Base-by-base conservation (phyloP, 1,284 basidiomycete species). In the Phellinidium pouzarii region DNA sequence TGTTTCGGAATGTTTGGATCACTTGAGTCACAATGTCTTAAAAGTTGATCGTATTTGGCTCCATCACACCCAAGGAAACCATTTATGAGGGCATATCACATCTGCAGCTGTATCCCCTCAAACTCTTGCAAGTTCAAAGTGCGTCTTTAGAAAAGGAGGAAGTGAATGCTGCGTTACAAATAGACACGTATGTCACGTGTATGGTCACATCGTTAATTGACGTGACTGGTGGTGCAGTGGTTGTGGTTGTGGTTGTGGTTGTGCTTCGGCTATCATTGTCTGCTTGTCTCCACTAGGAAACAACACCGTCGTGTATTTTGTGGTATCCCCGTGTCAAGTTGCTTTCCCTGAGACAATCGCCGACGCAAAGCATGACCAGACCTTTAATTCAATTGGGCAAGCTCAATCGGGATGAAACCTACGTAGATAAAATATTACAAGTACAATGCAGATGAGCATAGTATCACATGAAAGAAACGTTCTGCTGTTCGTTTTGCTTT, bases 1-100 rank as follows among this genome's bases (percentile, higher is more conserved):
- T 53, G 40, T 53, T 48, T 53, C 36, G 50, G 12, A 6, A 29
- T 44, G 31, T 52, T 52, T 52, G 44, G 50, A 34, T 46, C 44
- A 52, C 50, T 34, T 34, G 9, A 34, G 31, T 34, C 31, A 8
- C 31, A 34, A 11, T 8, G 31, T 34, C 31, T 14, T 34, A 14
- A 34, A 34, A 3, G n/a, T n/a, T n/a, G n/a, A n/a, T n/a, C n/a
- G n/a, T n/a, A n/a, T 34, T 34, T 8, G 31, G 31, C 9, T 14
- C 9, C 31, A 34, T 8, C 31, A 34, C 9, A 34, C 3, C 31
- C 31, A 34, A 14, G 9, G 31, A 8, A 14, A 34, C 11, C 14
- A 14, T 34, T 34, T 34, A 3, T 3, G 14, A 11, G 9, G 7
- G 31, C 9, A 34, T 11, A 2, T 11, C 9, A 34, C 31, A 14